Evolutionary conservation across 192 early-diverging fungal species (phyloP), one percentile per base, ranked within the genome.

Genomic region (Phycomyces nitens): DNA sequence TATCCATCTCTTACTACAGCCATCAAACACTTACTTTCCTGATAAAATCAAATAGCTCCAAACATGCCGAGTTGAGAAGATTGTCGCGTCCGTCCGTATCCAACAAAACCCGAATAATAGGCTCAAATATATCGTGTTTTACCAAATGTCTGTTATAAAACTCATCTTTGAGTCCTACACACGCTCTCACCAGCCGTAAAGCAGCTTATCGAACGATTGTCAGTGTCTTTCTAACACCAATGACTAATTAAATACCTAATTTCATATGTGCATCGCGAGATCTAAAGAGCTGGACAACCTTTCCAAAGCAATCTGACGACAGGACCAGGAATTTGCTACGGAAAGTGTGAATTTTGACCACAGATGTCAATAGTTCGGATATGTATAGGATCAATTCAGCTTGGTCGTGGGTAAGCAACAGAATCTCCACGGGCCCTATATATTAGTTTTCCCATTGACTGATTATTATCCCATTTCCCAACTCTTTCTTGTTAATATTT

Each of bases 21-120:
- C 71, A 50, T 14, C 41, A 27, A 43, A 6, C 5, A 66, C 62
- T 53, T 77, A 89, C 89, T 51, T 71, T 80, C 18, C 86, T 78
- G 58, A 98, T 86, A 73, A 84, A 90, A 22, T 89, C 89, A 64
- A 98, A 89, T 43, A 98, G 75, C 58, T 96, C 94, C 39, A 95
- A 80, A 66, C 91, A 95, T 1, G 96, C 90, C 6, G 94, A 95
- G 58, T 94, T 91, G 16, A 94, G 63, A 26, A 96, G 72, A 62
- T 96, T 96, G 56, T 95, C 87, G 39, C 78, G 80, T 54, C 85
- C 82, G 38, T 86, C 74, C 1, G 86, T 87, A 20, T 80, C 78
- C 12, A 83, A 27, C 42, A 92, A 80, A 18, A 84, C 67, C 6
- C 77, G 75, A 55, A 95, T 70, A 23, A 93, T 79, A 18, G 86